Percentiles rank a stretch among this genome's conserved stretches.
phyloP scores from a whole-genome alignment of 192 early-diverging fungal genomes.

The Entomortierella chlamydospora region DNA sequence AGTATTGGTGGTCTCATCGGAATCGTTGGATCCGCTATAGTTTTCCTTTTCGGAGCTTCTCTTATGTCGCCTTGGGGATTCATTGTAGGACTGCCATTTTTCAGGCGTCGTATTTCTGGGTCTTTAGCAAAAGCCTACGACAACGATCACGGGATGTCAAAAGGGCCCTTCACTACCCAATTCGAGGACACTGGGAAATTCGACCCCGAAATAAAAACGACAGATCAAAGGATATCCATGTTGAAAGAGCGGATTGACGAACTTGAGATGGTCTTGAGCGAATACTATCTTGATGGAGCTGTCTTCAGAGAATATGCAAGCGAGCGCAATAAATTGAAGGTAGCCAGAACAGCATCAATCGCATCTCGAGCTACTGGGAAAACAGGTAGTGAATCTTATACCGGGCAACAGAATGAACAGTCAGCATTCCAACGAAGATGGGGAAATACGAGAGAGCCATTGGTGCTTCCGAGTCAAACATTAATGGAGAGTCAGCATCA shows the following conservation, averaged over 20 bases:
- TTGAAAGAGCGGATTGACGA: slow-evolving; percentile 47
- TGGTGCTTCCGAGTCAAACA: slow-evolving; percentile 10
- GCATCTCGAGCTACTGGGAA: neutral
- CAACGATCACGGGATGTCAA: slow-evolving; percentile 17
- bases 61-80: slow-evolving; percentile 42
- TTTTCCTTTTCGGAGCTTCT: slow-evolving; percentile 38
- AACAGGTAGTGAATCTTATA: neutral
- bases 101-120: slow-evolving; percentile 14
- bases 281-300: slow-evolving; percentile 28
- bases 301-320: slow-evolving; percentile 29
- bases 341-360: neutral
- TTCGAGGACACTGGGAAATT: slow-evolving; percentile 26
- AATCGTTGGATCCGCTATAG: slow-evolving; percentile 18
- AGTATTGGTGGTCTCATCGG: slow-evolving; percentile 32
- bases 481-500: slow-evolving; percentile 29
- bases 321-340: slow-evolving; percentile 2
- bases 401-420: neutral
- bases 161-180: slow-evolving; percentile 39
- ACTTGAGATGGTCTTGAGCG: slow-evolving; percentile 35
- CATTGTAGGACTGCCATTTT: slow-evolving; percentile 18
- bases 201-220: neutral
- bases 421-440: neutral
- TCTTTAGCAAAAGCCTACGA: slow-evolving; percentile 30
- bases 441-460: neutral
- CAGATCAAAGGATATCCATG: slow-evolving; percentile 12